Percentiles rank a stretch among this genome's conserved stretches.
Conservation (phyloP, 2,329 filamentous ascomycete species). For the Phaeophleospora eucalypticola region DNA sequence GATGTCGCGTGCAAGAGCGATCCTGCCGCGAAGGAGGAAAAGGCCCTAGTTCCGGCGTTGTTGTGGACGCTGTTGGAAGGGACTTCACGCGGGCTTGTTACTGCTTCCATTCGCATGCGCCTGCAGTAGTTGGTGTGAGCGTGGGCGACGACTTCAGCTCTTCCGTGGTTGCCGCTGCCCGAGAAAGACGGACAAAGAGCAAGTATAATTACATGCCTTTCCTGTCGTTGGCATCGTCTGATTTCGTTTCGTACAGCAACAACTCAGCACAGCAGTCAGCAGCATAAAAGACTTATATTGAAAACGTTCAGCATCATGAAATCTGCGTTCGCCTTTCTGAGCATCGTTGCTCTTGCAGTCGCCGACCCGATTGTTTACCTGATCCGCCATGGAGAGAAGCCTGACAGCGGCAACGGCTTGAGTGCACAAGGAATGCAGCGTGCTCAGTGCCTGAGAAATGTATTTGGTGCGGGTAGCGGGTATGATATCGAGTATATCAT, state of each 20-base stretch:
- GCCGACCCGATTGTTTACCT: constrained; percentile 54
- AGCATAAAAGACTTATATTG: too few species aligned
- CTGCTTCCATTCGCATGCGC: neutral
- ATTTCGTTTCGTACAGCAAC: too few species aligned
- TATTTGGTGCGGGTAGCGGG: constrained; percentile 50
- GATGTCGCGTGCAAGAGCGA: neutral
- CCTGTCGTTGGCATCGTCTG: neutral
- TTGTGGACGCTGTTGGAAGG: neutral
- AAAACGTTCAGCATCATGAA: constrained; percentile 17
- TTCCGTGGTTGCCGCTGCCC: neutral
- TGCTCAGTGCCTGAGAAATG: constrained; percentile 55
- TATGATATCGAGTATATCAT: constrained; percentile 59
- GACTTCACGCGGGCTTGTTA: neutral
- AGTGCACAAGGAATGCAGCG: constrained; percentile 51
- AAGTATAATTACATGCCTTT: neutral
- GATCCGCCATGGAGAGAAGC: constrained; percentile 63
- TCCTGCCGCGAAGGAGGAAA: constrained; percentile 3
- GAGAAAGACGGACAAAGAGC: neutral
- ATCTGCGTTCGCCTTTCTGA: constrained; percentile 11
- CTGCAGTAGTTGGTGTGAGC: constrained; percentile 1
- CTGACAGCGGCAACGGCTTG: constrained; percentile 48
- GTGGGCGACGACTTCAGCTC: neutral
- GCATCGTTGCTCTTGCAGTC: constrained; percentile 11
- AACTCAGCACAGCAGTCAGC: constrained; percentile 1
- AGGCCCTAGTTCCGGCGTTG: neutral